phyloP scores from a whole-genome alignment of 1,139 yeast species.

The Cylindricascospora bacillispora region DNA sequence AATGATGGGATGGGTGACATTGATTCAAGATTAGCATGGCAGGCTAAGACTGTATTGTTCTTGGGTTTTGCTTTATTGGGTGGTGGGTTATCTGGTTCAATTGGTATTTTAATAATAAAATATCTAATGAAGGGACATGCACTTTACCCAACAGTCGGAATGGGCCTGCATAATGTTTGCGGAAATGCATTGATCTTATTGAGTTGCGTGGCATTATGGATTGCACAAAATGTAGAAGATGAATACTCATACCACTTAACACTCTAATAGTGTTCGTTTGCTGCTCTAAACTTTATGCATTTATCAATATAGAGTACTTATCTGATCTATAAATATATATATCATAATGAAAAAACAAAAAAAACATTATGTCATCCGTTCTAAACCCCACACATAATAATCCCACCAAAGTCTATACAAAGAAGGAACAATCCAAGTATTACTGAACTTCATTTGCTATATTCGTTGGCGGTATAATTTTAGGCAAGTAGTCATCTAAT shows the following conservation, averaged over 20 bases:
- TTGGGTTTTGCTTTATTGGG: constrained; percentile 87
- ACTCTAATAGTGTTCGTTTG: constrained; percentile 29
- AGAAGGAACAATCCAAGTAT: too few species aligned
- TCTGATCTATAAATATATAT: too few species aligned
- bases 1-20: constrained; percentile 30
- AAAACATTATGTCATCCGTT: too few species aligned
- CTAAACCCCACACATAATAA: too few species aligned
- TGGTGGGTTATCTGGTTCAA: constrained; percentile 87
- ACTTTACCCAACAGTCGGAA: constrained; percentile 76
- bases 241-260: constrained; percentile 89
- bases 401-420: too few species aligned
- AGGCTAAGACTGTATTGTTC: constrained; percentile 79
- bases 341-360: too few species aligned
- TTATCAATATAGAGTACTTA: too few species aligned
- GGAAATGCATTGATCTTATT: constrained; percentile 72
- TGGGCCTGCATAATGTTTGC: constrained; percentile 86
- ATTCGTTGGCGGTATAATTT: constrained; percentile 22
- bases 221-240: constrained; percentile 89
- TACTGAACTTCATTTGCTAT: too few species aligned
- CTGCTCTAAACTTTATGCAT: neutral
- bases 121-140: constrained; percentile 65
- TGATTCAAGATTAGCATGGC: constrained; percentile 63
- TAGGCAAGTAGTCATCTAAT: constrained; percentile 26
- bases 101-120: constrained; percentile 76
- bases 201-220: constrained; percentile 81